A percentile compares a stretch with the other conserved stretches of the same genome.
These are phyloP conservation scores for Hygrophoropsis aurantiaca DNA, from an alignment of 768 basidiomycete species.

Conservation along the genomic window DNA sequence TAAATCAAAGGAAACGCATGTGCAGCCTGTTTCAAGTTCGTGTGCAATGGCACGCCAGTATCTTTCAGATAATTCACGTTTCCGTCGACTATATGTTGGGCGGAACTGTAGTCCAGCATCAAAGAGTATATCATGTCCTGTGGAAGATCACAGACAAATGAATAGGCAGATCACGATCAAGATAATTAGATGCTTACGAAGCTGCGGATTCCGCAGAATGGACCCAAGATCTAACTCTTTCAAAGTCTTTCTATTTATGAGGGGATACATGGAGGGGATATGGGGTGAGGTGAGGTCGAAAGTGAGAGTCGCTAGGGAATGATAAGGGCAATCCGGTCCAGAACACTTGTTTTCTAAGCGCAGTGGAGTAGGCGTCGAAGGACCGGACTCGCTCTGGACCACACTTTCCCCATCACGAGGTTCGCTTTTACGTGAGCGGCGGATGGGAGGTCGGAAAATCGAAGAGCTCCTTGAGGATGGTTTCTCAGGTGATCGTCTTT, in stretches of 20 bases:
- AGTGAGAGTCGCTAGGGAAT: slow-evolving; percentile 28
- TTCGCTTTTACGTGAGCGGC: slow-evolving; percentile 29
- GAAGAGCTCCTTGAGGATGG: slow-evolving; percentile 14
- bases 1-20: slow-evolving; percentile 74
- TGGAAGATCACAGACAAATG: slow-evolving; percentile 4
- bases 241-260: slow-evolving; percentile 81
- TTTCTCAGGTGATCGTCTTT: slow-evolving; percentile 11
- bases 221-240: slow-evolving; percentile 83
- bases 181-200: slow-evolving; percentile 61
- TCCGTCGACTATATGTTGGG: slow-evolving; percentile 72
- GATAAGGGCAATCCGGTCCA: slow-evolving; percentile 13
- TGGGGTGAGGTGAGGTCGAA: slow-evolving; percentile 48
- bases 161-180: slow-evolving; percentile 3
- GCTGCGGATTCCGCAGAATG: slow-evolving; percentile 86
- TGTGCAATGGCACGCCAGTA: slow-evolving; percentile 84
- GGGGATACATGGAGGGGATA: slow-evolving; percentile 68
- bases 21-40: slow-evolving; percentile 81
- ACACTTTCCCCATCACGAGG: slow-evolving; percentile 28
- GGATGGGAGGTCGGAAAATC: slow-evolving; percentile 24
- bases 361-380: slow-evolving; percentile 17
- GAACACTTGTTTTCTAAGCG: slow-evolving; percentile 25
- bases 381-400: slow-evolving; percentile 24
- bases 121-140: slow-evolving; percentile 89
- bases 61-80: slow-evolving; percentile 67
- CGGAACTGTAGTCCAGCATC: slow-evolving; percentile 83